These are phyloP conservation scores for Hortaea werneckii DNA, from an alignment of 2,329 filamentous ascomycete genomes.

Conservation along the genomic window DNA sequence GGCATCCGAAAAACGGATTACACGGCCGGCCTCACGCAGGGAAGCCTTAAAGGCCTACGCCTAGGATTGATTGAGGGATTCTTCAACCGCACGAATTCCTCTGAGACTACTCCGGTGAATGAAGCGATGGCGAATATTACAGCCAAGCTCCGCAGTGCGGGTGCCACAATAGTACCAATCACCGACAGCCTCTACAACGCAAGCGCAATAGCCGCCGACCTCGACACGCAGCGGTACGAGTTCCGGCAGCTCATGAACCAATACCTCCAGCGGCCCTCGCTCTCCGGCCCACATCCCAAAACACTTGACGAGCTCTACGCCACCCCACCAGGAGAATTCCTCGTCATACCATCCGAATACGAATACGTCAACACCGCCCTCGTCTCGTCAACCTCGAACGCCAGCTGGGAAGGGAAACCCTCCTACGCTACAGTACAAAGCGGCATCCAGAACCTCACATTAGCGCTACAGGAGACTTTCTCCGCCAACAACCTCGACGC, in stretches of 20 bases:
- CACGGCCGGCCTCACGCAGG: constrained; percentile 27
- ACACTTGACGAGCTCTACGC: constrained; percentile 16
- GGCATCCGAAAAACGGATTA: constrained; percentile 38
- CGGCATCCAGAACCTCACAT: constrained; percentile 44
- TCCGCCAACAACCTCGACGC: constrained; percentile 42
- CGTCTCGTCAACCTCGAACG: constrained; percentile 42
- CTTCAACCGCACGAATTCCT: constrained; percentile 42
- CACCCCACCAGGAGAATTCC: constrained; percentile 36
- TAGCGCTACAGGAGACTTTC: constrained; percentile 43
- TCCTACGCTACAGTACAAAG: constrained; percentile 36
- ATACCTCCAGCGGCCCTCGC: constrained; percentile 42
- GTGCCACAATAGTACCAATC: constrained; percentile 43
- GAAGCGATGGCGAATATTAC: constrained; percentile 40
- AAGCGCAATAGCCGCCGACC: constrained; percentile 33
- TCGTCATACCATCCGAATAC: constrained; percentile 52
- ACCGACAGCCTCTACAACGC: constrained; percentile 42
- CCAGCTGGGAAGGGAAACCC: constrained; percentile 1
- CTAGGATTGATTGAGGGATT: constrained; percentile 47
- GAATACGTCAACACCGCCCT: constrained; percentile 43
- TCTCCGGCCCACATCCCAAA: constrained; percentile 27
- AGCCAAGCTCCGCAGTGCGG: constrained; percentile 35
- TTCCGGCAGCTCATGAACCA: constrained; percentile 45
- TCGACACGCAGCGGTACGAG: constrained; percentile 54
- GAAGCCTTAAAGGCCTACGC: constrained; percentile 30
- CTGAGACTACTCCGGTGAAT: constrained; percentile 50